These are phyloP conservation scores for Trametes coccinea DNA, from an alignment of 768 basidiomycete genomes.

Conservation along the genomic window DNA sequence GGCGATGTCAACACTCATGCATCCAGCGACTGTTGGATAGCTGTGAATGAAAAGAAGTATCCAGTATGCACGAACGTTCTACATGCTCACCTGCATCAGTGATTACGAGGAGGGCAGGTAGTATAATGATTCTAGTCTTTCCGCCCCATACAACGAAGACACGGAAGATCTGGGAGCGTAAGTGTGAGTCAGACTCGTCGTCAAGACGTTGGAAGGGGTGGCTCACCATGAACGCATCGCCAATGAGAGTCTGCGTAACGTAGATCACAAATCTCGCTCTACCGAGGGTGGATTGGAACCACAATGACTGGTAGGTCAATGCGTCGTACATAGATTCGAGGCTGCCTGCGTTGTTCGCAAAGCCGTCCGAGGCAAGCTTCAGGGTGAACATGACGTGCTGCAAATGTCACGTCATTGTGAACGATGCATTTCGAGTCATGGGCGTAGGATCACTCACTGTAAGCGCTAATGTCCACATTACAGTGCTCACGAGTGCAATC, in stretches of 20 bases:
- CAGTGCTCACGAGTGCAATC: neutral
- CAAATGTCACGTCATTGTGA: neutral
- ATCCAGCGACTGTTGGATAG: neutral
- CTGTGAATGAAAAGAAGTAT: neutral
- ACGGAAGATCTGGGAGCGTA: neutral
- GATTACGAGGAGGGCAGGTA: constrained; percentile 1
- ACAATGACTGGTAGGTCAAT: neutral
- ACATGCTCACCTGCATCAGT: neutral
- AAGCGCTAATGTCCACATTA: neutral
- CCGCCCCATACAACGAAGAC: constrained; percentile 1
- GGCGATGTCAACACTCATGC: neutral
- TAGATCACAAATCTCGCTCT: neutral
- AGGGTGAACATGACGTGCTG: constrained; percentile 6
- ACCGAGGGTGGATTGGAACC: neutral
- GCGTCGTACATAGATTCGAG: neutral
- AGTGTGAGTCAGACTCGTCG: neutral
- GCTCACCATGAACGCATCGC: constrained; percentile 10
- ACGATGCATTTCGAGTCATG: neutral
- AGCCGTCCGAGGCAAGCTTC: neutral
- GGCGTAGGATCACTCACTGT: neutral
- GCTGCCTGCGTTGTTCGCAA: neutral
- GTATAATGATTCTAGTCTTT: neutral
- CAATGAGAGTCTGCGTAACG: constrained; percentile 2
- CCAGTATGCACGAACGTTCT: neutral
- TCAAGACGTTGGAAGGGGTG: neutral